These are phyloP conservation scores for Posidonia oceanica DNA, from an alignment of 116 monocot genomes.

Conservation along the genomic window DNA sequence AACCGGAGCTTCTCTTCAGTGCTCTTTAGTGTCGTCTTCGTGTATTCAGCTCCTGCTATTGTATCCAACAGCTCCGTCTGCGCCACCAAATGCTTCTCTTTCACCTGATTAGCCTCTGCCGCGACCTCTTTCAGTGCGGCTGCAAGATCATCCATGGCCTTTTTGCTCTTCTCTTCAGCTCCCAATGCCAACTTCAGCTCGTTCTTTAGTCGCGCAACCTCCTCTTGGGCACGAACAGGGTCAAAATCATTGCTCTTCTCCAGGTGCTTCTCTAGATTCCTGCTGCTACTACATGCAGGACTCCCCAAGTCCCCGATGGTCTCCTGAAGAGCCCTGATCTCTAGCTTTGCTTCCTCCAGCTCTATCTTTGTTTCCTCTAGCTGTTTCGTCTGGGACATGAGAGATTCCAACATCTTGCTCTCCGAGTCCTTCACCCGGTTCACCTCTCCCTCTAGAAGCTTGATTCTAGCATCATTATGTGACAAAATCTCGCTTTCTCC, in stretches of 20 bases:
- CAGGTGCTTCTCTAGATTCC: constrained; percentile 6
- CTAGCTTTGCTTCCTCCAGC: constrained; percentile 77
- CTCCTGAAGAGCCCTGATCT: constrained; percentile 38
- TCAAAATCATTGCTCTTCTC: constrained; percentile 1
- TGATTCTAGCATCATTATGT: constrained; percentile 5
- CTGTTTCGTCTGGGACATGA: constrained; percentile 69
- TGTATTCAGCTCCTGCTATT: constrained; percentile 19
- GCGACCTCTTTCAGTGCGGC: constrained; percentile 68
- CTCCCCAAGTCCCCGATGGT: constrained; percentile 1
- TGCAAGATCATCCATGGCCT: constrained; percentile 86
- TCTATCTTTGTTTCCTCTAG: constrained; percentile 78
- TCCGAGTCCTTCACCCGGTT: constrained; percentile 59
- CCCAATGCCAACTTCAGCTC: constrained; percentile 54
- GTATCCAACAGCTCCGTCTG: constrained; percentile 29
- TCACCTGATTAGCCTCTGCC: constrained; percentile 27
- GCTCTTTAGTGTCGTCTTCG: constrained; percentile 12
- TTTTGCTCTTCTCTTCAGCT: constrained; percentile 84
- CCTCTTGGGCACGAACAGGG: constrained; percentile 12
- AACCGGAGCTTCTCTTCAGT: constrained; percentile 24
- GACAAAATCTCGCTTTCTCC: background rate
- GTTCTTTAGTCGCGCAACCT: constrained; percentile 26
- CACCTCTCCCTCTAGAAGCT: constrained; percentile 37
- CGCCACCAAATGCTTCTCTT: constrained; percentile 23
- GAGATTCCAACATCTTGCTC: constrained; percentile 67
- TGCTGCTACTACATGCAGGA: constrained; percentile 2